Conservation (phyloP, 768 basidiomycete species). For the Inosperma sp. region DNA sequence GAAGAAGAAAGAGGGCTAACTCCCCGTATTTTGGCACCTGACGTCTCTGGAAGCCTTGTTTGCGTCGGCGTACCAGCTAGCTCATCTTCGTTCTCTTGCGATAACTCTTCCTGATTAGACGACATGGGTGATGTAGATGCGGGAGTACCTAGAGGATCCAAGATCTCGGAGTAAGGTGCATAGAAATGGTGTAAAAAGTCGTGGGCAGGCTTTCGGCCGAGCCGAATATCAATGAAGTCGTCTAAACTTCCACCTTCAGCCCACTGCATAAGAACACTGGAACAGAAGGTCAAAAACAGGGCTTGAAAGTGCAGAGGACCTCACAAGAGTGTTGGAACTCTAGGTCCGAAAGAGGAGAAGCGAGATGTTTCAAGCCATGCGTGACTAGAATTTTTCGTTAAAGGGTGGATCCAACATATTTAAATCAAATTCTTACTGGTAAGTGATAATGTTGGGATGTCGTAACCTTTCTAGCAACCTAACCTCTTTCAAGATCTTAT, state of each 20-base stretch:
- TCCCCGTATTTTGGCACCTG: neutral
- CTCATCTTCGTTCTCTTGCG: neutral
- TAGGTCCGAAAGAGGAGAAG: slow-evolving; percentile 86
- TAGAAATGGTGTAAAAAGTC: slow-evolving; percentile 41
- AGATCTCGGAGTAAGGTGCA: slow-evolving; percentile 23
- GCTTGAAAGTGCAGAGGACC: slow-evolving; percentile 21
- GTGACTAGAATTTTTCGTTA: slow-evolving; percentile 42
- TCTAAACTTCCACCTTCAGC: slow-evolving; percentile 87
- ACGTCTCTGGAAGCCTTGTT: neutral
- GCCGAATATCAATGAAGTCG: slow-evolving; percentile 77
- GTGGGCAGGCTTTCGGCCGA: slow-evolving; percentile 56
- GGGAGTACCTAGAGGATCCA: slow-evolving; percentile 17
- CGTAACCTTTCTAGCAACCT: slow-evolving; percentile 79
- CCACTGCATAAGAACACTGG: slow-evolving; percentile 88
- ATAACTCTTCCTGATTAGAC: slow-evolving; percentile 9
- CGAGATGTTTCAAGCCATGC: slow-evolving; percentile 86
- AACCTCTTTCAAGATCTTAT: slow-evolving; percentile 82
- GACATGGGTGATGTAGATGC: slow-evolving; percentile 19
- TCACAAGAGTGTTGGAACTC: slow-evolving; percentile 83
- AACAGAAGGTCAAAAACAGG: neutral
- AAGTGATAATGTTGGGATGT: slow-evolving; percentile 92
- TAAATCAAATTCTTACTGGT: slow-evolving; percentile 49
- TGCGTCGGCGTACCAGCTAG: slow-evolving; percentile 14
- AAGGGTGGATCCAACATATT: neutral
- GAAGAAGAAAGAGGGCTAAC: too few relatives aligned